These are phyloP conservation scores for Heritiera fomes DNA, from an alignment of 345 rosid genomes.

Conservation along the genomic window DNA sequence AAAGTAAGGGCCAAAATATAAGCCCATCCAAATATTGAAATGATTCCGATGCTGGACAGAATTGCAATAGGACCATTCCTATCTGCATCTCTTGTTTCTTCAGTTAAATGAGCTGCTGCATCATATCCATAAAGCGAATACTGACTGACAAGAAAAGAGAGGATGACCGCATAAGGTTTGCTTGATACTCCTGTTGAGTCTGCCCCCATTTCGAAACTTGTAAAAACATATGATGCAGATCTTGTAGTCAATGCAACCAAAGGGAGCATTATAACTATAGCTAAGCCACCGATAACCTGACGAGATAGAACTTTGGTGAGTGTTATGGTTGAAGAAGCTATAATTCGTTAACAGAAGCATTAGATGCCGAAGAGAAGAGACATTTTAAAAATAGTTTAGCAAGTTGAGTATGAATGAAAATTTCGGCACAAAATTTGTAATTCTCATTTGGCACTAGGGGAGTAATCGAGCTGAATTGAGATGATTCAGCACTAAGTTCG, in stretches of 20 bases:
- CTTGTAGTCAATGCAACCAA: slow-evolving; percentile 49
- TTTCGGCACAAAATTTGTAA: too few species aligned
- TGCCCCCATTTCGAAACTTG: slow-evolving; percentile 46
- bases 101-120: slow-evolving; percentile 68
- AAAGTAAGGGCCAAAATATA: slow-evolving; percentile 61
- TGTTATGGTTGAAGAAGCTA: neutral
- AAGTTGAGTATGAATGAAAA: too few species aligned
- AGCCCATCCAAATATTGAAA: slow-evolving; percentile 62
- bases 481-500: too few species aligned
- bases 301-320: neutral
- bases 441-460: too few species aligned
- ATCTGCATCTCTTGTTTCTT: slow-evolving; percentile 69
- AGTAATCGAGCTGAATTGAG: too few species aligned
- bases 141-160: slow-evolving; percentile 60
- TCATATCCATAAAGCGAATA: slow-evolving; percentile 64
- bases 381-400: too few species aligned
- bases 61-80: slow-evolving; percentile 64
- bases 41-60: slow-evolving; percentile 59
- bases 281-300: slow-evolving; percentile 55
- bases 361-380: neutral
- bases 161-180: slow-evolving; percentile 54
- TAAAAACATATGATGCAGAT: slow-evolving; percentile 55
- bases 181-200: slow-evolving; percentile 53
- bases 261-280: slow-evolving; percentile 62
- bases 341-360: neutral